Base-by-base conservation (phyloP, 2,329 filamentous ascomycete species). In the Pyricularia pennisetigena region DNA sequence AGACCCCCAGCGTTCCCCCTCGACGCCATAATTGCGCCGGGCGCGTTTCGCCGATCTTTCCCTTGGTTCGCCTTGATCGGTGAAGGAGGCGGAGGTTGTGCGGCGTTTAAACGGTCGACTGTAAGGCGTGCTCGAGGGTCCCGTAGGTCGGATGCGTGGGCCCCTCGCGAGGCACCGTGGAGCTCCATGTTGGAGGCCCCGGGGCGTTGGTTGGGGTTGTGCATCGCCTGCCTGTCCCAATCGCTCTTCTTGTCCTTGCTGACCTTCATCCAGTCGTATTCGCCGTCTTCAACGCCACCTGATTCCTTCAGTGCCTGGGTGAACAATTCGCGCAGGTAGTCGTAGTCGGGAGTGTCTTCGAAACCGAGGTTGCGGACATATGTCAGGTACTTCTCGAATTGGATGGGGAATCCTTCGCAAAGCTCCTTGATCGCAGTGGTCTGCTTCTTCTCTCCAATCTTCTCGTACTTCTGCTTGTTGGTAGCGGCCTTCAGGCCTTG, bases 401-500 rank as follows among this genome's bases (percentile, higher is more conserved):
- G 95, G 80, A 98, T 97, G 75, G 95, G 95, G 85, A 99, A 98
- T 73, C 95, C 95, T 79, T 94, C 93, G 89, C 95, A 99, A 66
- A 99, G 92, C 65, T 97, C 94, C 82, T 99, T 94, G 74, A 94
- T 98, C 9, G 95, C 94, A 3, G 95, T 99, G 16, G 95, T 99
- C 95, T 98, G 98, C 92, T 99, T 99, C 90, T 99, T 99, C 87
- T 99, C 95, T 94, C 98, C 98, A 83, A 99, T 99, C 73, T 94
- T 89, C 82, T 99, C 95, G 79, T 99, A 98, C 85, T 99, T 99
- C 85, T 98, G 94, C 90, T 98, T 97, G 89, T 97, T 97, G 73
- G 94, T 97, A 74, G 94, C 94, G 83, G 94, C 94, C 88, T 97
- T 97, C 68, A 97, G 86, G 69, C 95, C 95, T 84, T 99, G 95